Evolutionary conservation across 2,329 filamentous ascomycete species (phyloP), one percentile per base, ranked within the genome.

Genomic region (Neonectria faginata): DNA sequence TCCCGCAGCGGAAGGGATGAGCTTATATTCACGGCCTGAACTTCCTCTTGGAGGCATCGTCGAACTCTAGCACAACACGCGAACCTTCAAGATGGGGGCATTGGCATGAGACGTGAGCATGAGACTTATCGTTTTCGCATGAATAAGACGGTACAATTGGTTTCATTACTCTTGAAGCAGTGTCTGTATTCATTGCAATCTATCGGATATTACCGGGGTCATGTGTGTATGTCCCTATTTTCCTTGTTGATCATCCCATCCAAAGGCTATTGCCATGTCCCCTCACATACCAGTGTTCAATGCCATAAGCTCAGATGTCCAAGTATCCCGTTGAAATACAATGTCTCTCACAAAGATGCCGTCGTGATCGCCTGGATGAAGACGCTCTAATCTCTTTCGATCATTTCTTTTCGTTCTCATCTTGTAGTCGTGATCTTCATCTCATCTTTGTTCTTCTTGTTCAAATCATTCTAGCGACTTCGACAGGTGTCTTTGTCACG

Each of bases 401-500:
- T 45, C 31, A 33, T 52, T 11, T 48, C 29, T 41, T 16, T 59
- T 44, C 27, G 12, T 42, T 29, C 16, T n/a, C 39, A 9, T 29
- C 25, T 47, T 16, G 18, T 60, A 42, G 51, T 56, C n/a, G 29
- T 51, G 33, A 2, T 31, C n/a, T 51, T 51, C 48, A 20, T 51
- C 9, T 51, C 48, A 20, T 51, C n/a, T 20, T 36, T 5, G 12
- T 36, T 22, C 41, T 27, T 22, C 41, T 27, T 22, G 29, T 57
- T 39, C 16, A 16, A 25, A n/a, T 47, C 58, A 20, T 33, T 51
- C 9, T 33, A 11, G 27, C 48, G 18, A 16, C 11, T 27, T 10
- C 9, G 45, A 12, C 25, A 50, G 25, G 11, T 29, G n/a, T 45
- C 60, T 64, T 3, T 3, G 62, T 18, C 59, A 50, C 11, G 60